A percentile compares a stretch with the other conserved stretches of the same genome.
These are phyloP conservation scores for Annona squamosa DNA, from an alignment of 164 flowering plant genomes.

Conservation along the genomic window DNA sequence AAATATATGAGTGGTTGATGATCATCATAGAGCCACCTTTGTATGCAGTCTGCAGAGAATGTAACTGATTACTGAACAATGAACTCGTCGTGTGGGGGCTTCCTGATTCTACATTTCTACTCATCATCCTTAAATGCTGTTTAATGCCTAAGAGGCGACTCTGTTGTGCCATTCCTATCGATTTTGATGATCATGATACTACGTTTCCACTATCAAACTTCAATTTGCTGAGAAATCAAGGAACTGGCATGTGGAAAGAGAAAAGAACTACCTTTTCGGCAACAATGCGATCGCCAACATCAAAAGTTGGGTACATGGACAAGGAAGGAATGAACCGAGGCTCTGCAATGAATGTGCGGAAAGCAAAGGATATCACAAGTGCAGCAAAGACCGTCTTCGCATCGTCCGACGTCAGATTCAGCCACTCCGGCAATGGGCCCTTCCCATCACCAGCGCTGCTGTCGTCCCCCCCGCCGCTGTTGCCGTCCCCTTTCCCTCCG, in stretches of 20 bases:
- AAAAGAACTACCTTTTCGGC: constrained; percentile 74
- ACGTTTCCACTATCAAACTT: no score
- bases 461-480: constrained; percentile 43
- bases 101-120: not conserved
- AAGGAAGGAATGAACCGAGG: constrained; percentile 93
- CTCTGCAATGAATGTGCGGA: constrained; percentile 83
- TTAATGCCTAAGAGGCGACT: not conserved
- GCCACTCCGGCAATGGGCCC: constrained; percentile 66
- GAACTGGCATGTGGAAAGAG: not conserved
- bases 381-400: constrained; percentile 81
- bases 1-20: not conserved
- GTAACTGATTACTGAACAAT: no score
- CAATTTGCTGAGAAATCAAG: not conserved
- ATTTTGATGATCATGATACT: no score
- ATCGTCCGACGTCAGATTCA: constrained; percentile 66
- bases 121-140: not conserved
- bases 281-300: constrained; percentile 87
- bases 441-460: constrained; percentile 30
- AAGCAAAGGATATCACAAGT: constrained; percentile 70
- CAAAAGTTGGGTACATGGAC: constrained; percentile 98
- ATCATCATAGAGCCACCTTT: not conserved
- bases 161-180: no score
- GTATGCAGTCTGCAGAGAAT: not conserved
- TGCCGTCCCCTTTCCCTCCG: constrained; percentile 41
- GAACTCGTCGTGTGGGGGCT: no score